Percentiles rank a stretch among this genome's conserved stretches.
phyloP scores from a whole-genome alignment of 208 protist genomes.

The Acanthamoeba lenticulata region DNA sequence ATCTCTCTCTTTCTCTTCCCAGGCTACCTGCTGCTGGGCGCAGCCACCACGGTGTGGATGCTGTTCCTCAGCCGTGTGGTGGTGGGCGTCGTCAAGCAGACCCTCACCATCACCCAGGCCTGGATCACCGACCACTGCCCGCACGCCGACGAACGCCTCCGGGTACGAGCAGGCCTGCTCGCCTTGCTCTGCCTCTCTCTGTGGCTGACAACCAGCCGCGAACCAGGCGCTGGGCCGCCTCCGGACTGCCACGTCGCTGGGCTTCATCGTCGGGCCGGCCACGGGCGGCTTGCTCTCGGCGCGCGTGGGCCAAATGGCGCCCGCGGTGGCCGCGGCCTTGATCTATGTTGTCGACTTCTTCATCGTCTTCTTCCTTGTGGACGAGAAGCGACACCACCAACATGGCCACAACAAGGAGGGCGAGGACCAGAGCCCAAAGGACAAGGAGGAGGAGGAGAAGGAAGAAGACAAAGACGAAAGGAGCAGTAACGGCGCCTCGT shows the following conservation, averaged over 20 bases:
- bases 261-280: slow-evolving; percentile 16
- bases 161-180: not conserved
- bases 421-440: not conserved
- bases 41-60: slow-evolving; percentile 4
- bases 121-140: slow-evolving; percentile 17
- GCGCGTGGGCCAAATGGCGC: slow-evolving; percentile 25
- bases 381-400: not conserved
- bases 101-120: slow-evolving; percentile 18
- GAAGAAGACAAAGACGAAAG: not conserved
- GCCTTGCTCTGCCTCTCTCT: not conserved
- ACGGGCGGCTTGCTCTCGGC: not conserved
- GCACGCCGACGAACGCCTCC: not conserved
- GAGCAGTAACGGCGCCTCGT: not conserved
- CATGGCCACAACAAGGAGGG: not conserved
- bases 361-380: slow-evolving; percentile 24
- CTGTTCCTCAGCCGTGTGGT: slow-evolving; percentile 13
- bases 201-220: too few relatives aligned
- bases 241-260: not conserved
- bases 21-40: slow-evolving; percentile 38
- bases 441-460: not conserved
- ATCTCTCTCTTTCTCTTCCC: not conserved
- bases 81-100: slow-evolving; percentile 21
- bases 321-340: not conserved
- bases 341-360: not conserved
- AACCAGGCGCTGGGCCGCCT: slow-evolving; percentile 18